Conservation (phyloP, 257 asterid genomes). For the Lycium barbarum region DNA sequence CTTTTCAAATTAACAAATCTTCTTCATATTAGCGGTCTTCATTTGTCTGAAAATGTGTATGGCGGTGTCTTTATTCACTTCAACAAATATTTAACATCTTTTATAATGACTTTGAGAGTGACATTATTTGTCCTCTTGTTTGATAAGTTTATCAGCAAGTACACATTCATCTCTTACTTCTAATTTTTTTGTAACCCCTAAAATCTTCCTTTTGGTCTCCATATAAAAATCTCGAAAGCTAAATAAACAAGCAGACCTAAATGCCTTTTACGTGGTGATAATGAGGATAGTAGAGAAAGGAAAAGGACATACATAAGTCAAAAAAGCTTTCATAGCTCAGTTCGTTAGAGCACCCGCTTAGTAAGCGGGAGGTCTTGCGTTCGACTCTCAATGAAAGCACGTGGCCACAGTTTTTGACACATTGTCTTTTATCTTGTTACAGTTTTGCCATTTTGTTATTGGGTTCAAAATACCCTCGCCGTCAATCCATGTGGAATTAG, state of each 20-base stretch:
- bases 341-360: slow-evolving; percentile 61
- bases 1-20: not conserved
- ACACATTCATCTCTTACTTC: not conserved
- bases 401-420: too few relatives aligned
- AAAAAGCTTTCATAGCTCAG: slow-evolving; percentile 51
- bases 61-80: not conserved
- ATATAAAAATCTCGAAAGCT: not conserved
- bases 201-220: not conserved
- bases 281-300: too few relatives aligned
- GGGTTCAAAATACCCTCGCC: too few relatives aligned
- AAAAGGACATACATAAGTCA: too few relatives aligned
- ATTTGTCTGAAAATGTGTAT: not conserved
- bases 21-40: not conserved
- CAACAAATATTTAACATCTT: not conserved
- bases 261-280: too few relatives aligned
- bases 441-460: too few relatives aligned
- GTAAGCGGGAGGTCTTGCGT: slow-evolving; percentile 59
- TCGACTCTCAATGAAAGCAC: slow-evolving; percentile 53
- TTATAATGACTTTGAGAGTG: not conserved
- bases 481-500: too few relatives aligned
- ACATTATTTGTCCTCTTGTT: not conserved
- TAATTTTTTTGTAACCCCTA: not conserved
- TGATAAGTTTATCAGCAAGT: not conserved
- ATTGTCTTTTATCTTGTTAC: too few relatives aligned
- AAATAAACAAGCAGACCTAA: not conserved